Evolutionary conservation across 192 early-diverging fungal species (phyloP).

Genomic region (Ambispora gerdemannii): DNA sequence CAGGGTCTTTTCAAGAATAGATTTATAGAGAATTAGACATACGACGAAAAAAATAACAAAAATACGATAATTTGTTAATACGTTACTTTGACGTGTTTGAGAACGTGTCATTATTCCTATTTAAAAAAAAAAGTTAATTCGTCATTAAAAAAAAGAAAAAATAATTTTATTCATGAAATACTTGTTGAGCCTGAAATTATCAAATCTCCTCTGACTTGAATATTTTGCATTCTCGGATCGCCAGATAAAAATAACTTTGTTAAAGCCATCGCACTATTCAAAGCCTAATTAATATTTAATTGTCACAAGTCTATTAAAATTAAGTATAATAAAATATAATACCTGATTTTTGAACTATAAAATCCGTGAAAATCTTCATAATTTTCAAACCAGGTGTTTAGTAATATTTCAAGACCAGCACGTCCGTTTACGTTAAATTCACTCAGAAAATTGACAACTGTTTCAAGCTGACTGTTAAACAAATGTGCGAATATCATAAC

Average conservation of each 20-base stretch:
- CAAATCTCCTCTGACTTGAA: constrained; percentile 81
- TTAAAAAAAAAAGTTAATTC: neutral
- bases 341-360: constrained; percentile 80
- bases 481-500: constrained; percentile 87
- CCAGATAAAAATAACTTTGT: constrained; percentile 63
- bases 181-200: constrained; percentile 48
- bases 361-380: constrained; percentile 79
- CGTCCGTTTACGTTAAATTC: constrained; percentile 54
- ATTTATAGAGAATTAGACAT: neutral
- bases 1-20: constrained; percentile 50
- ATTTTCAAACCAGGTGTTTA: constrained; percentile 80
- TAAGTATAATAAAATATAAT: neutral
- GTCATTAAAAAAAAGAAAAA: neutral
- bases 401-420: constrained; percentile 72
- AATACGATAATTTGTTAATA: constrained; percentile 29
- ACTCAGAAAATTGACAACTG: constrained; percentile 71
- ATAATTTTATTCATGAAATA: constrained; percentile 21
- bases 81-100: constrained; percentile 44
- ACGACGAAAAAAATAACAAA: neutral
- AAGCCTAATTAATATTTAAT: neutral
- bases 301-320: constrained; percentile 1
- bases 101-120: constrained; percentile 59
- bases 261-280: constrained; percentile 67
- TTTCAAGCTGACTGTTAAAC: constrained; percentile 62
- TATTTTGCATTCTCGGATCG: constrained; percentile 61